A percentile compares a stretch with the other conserved stretches of the same genome.
Evolutionary conservation across 257 asterid species (phyloP).

Genomic region (Fraxinus pennsylvanica): DNA sequence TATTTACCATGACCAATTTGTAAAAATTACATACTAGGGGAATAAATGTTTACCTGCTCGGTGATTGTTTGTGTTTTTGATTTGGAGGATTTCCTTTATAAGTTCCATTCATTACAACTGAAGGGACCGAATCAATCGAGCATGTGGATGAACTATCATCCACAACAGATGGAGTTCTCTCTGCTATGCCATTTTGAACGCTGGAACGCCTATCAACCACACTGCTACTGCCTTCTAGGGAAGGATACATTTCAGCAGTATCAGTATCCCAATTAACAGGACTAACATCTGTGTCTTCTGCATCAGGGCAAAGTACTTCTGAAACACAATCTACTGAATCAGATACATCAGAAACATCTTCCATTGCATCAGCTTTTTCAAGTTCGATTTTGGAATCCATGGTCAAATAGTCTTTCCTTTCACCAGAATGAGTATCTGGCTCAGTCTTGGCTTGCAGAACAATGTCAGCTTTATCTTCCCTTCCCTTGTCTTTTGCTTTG

Average conservation of each 20-base stretch:
- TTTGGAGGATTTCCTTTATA: conserved; percentile 35
- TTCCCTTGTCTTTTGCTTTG: conserved; percentile 57
- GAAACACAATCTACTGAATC: conserved; percentile 45
- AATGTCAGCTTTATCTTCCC: conserved; percentile 43
- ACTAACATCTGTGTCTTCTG: conserved; percentile 39
- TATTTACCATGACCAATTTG: conserved; percentile 7
- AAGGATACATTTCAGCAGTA: conserved; percentile 58
- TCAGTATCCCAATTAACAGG: conserved; percentile 46
- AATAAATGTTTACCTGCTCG: conserved; percentile 47
- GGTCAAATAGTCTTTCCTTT: conserved; percentile 30
- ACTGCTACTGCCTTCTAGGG: conserved; percentile 49
- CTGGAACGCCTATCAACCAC: conserved; percentile 39
- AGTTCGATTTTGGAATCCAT: neutral
- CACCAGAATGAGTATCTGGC: conserved; percentile 33
- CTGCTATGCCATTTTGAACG: conserved; percentile 57
- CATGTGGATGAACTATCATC: conserved; percentile 95
- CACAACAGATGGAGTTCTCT: conserved; percentile 47
- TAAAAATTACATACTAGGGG: neutral
- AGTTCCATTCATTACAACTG: conserved; percentile 45
- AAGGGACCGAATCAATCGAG: conserved; percentile 83
- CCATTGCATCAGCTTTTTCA: conserved; percentile 36
- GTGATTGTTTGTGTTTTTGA: conserved; percentile 54
- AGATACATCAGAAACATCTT: conserved; percentile 48
- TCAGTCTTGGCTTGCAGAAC: conserved; percentile 38
- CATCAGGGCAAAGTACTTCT: conserved; percentile 38